These are phyloP conservation scores for Haplographium delicatum DNA, from an alignment of 495 filamentous ascomycete species.

Conservation along the genomic window DNA sequence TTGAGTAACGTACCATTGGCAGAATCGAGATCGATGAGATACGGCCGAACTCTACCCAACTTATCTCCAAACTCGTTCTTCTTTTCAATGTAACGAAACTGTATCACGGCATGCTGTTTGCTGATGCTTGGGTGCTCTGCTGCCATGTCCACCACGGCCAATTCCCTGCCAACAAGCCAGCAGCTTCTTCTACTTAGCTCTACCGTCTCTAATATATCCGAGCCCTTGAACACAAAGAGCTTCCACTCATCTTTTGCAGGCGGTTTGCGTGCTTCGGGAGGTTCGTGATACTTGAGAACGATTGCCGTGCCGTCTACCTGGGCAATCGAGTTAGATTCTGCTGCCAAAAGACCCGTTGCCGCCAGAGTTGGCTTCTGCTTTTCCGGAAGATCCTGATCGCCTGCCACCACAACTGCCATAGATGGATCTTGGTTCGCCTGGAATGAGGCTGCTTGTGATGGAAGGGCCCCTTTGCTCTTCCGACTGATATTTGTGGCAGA, in stretches of 20 bases:
- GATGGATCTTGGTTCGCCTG: slow-evolving; percentile 39
- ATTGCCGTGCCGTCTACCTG: slow-evolving; percentile 61
- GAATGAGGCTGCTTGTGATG: slow-evolving; percentile 68
- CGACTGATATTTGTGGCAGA: slow-evolving; percentile 20
- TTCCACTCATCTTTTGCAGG: slow-evolving; percentile 75
- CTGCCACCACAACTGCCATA: slow-evolving; percentile 9
- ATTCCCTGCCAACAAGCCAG: slow-evolving; percentile 85
- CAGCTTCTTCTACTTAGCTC: slow-evolving; percentile 70
- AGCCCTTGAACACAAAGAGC: slow-evolving; percentile 87
- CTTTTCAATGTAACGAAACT: slow-evolving; percentile 82
- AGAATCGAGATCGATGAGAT: slow-evolving; percentile 89
- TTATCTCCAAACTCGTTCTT: slow-evolving; percentile 81
- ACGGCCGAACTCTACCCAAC: slow-evolving; percentile 76
- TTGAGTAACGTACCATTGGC: slow-evolving; percentile 88
- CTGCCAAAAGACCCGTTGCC: slow-evolving; percentile 74
- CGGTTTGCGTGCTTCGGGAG: slow-evolving; percentile 85
- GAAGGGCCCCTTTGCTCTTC: slow-evolving; percentile 51
- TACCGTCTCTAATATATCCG: slow-evolving; percentile 73
- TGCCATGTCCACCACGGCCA: slow-evolving; percentile 71
- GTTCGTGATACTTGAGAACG: slow-evolving; percentile 93
- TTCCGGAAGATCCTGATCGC: slow-evolving; percentile 48
- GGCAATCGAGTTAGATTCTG: slow-evolving; percentile 77
- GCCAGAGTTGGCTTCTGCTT: slow-evolving; percentile 88
- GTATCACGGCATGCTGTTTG: slow-evolving; percentile 92
- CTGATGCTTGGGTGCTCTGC: slow-evolving; percentile 88